Percentiles rank a stretch among this genome's conserved stretches.
These are phyloP conservation scores for Shiraia bambusicola DNA, from an alignment of 2,329 filamentous ascomycete genomes.

Conservation along the genomic window DNA sequence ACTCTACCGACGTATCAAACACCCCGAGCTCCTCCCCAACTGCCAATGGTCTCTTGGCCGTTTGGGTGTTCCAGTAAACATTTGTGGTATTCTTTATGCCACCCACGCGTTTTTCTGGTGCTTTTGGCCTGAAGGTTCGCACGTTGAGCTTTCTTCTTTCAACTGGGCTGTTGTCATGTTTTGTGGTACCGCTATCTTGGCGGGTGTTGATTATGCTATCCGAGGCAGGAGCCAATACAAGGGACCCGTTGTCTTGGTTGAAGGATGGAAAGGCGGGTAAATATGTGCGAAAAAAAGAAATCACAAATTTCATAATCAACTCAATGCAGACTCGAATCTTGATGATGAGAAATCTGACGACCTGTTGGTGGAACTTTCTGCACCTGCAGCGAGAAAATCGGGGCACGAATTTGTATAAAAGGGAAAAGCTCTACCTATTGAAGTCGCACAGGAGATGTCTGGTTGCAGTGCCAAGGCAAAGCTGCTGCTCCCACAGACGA, in stretches of 20 bases:
- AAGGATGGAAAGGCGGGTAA: constrained; percentile 25
- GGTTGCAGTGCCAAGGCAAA: neutral
- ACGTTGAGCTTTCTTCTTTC: constrained; percentile 27
- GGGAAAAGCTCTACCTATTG: no score
- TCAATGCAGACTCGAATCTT: no score
- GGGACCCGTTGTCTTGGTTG: constrained; percentile 33
- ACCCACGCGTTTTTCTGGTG: constrained; percentile 46
- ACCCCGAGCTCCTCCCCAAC: constrained; percentile 41
- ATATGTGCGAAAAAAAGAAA: no score
- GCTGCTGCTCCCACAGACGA: neutral
- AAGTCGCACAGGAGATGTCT: no score
- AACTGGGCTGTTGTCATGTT: constrained; percentile 45
- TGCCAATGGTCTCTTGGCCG: constrained; percentile 44
- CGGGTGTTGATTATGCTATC: constrained; percentile 31
- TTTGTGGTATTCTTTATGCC: constrained; percentile 40
- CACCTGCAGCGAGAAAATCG: no score
- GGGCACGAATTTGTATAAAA: no score
- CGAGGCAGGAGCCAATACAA: constrained; percentile 37
- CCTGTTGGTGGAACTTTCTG: no score
- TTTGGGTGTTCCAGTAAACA: constrained; percentile 44
- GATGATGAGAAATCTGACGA: no score
- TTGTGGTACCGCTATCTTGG: constrained; percentile 27
- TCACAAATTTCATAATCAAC: no score
- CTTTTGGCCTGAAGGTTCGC: constrained; percentile 43
- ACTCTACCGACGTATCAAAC: constrained; percentile 41